phyloP scores from a whole-genome alignment of 768 basidiomycete genomes.

The Exidia glandulosa region DNA sequence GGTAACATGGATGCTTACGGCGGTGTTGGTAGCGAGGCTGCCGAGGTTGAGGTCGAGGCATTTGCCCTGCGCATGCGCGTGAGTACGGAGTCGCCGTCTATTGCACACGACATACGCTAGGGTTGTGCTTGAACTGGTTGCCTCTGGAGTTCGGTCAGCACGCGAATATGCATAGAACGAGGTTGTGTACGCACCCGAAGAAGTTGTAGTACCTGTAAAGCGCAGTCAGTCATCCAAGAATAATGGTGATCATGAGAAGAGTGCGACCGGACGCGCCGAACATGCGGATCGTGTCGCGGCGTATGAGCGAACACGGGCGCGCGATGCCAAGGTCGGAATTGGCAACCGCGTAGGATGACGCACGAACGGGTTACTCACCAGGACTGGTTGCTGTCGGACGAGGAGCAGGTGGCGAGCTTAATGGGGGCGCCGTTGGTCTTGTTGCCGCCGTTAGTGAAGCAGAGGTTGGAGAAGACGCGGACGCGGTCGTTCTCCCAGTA shows the following conservation, averaged over 20 bases:
- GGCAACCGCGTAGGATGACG: background rate
- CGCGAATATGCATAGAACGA: background rate
- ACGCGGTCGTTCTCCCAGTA: background rate
- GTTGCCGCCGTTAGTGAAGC: background rate
- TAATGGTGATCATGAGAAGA: background rate
- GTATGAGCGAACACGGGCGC: too few relatives aligned
- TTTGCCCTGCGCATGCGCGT: constrained; percentile 28
- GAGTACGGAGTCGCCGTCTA: constrained; percentile 16
- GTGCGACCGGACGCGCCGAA: too few relatives aligned
- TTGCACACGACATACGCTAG: background rate
- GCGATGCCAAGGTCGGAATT: too few relatives aligned
- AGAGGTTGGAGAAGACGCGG: background rate
- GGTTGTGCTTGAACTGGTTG: background rate
- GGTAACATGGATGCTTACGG: constrained; percentile 18
- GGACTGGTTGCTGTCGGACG: background rate
- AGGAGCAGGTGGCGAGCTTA: background rate
- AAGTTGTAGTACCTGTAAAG: background rate
- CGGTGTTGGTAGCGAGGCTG: constrained; percentile 28
- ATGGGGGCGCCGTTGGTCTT: background rate
- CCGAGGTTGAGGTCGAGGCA: constrained; percentile 39
- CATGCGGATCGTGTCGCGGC: too few relatives aligned
- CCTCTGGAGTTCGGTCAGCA: background rate
- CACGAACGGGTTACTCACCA: background rate
- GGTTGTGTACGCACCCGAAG: background rate
- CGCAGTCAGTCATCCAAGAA: background rate